phyloP scores from a whole-genome alignment of 805 yeast genomes.

The Candida ovalis region DNA sequence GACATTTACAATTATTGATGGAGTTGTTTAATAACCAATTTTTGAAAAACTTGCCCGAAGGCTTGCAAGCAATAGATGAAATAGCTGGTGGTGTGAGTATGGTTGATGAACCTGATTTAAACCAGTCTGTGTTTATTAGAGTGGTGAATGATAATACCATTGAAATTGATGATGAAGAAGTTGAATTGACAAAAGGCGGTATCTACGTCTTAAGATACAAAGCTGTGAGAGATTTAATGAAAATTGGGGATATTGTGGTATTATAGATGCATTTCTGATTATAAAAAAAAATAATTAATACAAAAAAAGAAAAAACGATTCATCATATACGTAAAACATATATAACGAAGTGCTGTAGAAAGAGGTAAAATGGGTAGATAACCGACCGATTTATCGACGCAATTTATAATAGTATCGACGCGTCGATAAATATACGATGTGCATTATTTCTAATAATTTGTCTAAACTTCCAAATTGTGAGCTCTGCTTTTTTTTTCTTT shows the following conservation, averaged over 20 bases:
- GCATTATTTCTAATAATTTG: no score
- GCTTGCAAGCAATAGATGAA: conserved; percentile 73
- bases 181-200: conserved; percentile 58
- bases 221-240: conserved; percentile 39
- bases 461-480: no score
- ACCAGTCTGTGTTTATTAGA: conserved; percentile 72
- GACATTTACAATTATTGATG: conserved; percentile 61
- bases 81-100: conserved; percentile 62
- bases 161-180: conserved; percentile 48
- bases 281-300: neutral
- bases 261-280: conserved; percentile 26
- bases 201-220: conserved; percentile 73
- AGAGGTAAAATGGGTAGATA: no score
- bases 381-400: no score
- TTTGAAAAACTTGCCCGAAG: conserved; percentile 61
- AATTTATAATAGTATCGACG: no score
- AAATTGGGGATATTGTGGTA: conserved; percentile 39
- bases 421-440: no score
- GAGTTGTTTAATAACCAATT: conserved; percentile 67
- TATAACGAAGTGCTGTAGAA: neutral
- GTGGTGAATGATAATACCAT: conserved; percentile 39
- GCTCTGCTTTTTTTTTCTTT: no score
- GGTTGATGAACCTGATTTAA: conserved; percentile 76
- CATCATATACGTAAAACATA: neutral
- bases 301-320: no score